Base-by-base conservation (phyloP, 2,329 filamentous ascomycete species). In the Neurospora crassa region DNA sequence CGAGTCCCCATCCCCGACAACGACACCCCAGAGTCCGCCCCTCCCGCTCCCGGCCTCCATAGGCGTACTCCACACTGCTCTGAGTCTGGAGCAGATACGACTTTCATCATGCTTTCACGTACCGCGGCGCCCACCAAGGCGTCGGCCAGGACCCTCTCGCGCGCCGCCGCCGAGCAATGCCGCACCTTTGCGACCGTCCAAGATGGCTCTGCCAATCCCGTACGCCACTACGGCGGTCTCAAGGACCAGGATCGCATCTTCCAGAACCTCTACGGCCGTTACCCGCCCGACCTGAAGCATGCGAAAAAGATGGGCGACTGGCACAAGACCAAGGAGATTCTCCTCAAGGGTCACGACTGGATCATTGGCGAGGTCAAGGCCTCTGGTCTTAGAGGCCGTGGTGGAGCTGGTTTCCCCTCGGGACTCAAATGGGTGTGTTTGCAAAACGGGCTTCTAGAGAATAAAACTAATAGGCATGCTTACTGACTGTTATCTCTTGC, bases 321-420 rank as follows among this genome's bases (percentile, higher is more conserved):
- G 96, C 90, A 99, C 86, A 97, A 96, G 88, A 99, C 96, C 71
- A 99, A 99, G 88, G 96, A 99, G 82, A 99, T 99, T 72, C 83
- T 99, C 72, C 84, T 93, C 77, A 99, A 99, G 87, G 96, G 96
- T 71, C 93, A 99, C 83, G 95, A 99, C 79, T 99, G 96, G 92
- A 96, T 99, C 82, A 98, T 99, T 79, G 91, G 91, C 76, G 96
- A 99, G 84, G 89, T 99, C 84, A 99, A 99, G 88, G 90, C 94
- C 40, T 99, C 96, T 14, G 96, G 96, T 78, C 89, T 99, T 74
- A 90, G 96, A 83, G 96, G 96, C 78, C 92, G 96, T 85, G 96
- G 96, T 83, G 96, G 96, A 84, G 96, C 96, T 82, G 96, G 96
- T 79, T 99, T 99, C 82, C 96, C 96, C 74, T 98, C 95, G 47